Percentiles rank a stretch among this genome's conserved stretches.
phyloP scores from a whole-genome alignment of 2,329 filamentous ascomycete species.

The Pestalotiopsis fici region DNA sequence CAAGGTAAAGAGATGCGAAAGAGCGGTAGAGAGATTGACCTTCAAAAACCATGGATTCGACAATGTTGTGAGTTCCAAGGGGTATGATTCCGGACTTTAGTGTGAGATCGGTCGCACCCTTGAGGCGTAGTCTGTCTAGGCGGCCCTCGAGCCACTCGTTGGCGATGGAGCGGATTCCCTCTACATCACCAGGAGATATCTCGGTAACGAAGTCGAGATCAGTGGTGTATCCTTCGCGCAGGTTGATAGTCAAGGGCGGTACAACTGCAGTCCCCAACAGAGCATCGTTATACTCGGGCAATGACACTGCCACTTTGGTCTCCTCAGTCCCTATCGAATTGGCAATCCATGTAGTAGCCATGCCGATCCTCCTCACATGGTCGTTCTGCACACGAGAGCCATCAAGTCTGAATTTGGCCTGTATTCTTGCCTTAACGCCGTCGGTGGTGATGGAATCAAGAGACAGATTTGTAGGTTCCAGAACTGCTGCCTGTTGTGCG shows the following conservation, averaged over 20 bases:
- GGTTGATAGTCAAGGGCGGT: constrained; percentile 73
- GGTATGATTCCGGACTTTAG: constrained; percentile 79
- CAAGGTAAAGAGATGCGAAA: constrained; percentile 62
- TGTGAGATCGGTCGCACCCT: constrained; percentile 71
- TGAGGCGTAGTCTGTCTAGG: constrained; percentile 69
- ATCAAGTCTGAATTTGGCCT: constrained; percentile 82
- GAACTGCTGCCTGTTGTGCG: constrained; percentile 76
- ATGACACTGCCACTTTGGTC: constrained; percentile 73
- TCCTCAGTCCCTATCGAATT: constrained; percentile 72
- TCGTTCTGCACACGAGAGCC: constrained; percentile 72
- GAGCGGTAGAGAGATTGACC: constrained; percentile 73
- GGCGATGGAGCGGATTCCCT: constrained; percentile 76
- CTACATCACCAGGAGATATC: constrained; percentile 72
- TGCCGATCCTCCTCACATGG: constrained; percentile 73
- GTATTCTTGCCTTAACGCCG: constrained; percentile 77
- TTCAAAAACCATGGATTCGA: constrained; percentile 77
- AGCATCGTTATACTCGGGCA: constrained; percentile 80
- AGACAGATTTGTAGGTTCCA: constrained; percentile 81
- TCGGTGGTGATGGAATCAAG: constrained; percentile 81
- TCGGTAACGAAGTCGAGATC: constrained; percentile 78
- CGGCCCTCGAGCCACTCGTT: constrained; percentile 87
- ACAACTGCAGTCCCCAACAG: constrained; percentile 76
- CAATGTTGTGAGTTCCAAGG: constrained; percentile 75
- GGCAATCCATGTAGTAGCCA: constrained; percentile 78
- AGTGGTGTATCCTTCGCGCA: constrained; percentile 78